Evolutionary conservation across 73 alveolate species (phyloP).

Genomic region (Uronychia setigera): DNA sequence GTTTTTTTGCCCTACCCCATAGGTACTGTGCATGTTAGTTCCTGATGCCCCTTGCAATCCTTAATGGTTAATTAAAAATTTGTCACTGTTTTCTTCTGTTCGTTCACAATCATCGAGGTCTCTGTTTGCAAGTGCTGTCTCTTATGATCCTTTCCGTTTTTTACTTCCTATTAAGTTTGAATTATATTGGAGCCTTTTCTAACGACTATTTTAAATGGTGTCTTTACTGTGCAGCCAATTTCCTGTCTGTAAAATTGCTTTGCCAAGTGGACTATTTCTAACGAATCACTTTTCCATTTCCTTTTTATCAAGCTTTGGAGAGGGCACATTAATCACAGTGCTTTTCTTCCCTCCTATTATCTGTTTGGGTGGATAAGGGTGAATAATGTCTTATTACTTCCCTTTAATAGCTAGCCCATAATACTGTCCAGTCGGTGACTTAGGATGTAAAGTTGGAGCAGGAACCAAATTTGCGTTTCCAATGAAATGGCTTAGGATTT

Average conservation of each 20-base stretch:
- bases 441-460: background rate
- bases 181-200: background rate
- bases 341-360: too few species aligned
- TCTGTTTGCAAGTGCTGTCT: background rate
- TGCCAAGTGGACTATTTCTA: background rate
- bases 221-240: background rate
- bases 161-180: background rate
- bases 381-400: background rate
- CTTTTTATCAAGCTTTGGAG: background rate
- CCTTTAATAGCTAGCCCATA: background rate
- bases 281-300: background rate
- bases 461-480: background rate
- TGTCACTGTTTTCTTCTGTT: background rate
- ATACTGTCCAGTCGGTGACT: background rate
- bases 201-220: background rate
- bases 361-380: background rate
- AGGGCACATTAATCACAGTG: background rate
- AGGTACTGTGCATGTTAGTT: background rate
- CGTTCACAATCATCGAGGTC: background rate
- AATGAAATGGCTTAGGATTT: background rate
- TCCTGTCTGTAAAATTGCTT: background rate
- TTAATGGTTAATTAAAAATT: too few species aligned
- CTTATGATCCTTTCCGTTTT: background rate
- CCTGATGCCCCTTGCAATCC: slow-evolving; percentile 3
- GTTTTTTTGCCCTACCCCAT: background rate